Percentiles rank a stretch among this genome's conserved stretches.
phyloP scores from a whole-genome alignment of 345 rosid genomes.

The Aethionema arabicum region DNA sequence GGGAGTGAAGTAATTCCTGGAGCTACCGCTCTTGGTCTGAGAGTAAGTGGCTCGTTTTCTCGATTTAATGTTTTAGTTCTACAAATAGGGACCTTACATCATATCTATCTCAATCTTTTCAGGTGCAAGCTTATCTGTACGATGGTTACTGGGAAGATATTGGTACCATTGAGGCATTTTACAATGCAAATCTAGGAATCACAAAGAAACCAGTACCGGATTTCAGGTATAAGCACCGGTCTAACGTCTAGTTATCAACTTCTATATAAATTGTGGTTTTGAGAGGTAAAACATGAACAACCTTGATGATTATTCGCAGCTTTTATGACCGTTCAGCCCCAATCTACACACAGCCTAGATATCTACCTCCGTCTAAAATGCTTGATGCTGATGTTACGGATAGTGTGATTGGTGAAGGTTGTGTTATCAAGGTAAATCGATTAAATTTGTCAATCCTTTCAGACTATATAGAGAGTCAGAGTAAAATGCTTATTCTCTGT shows the following conservation, averaged over 20 bases:
- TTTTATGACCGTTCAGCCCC: slow-evolving; percentile 97
- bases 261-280: not conserved
- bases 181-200: slow-evolving; percentile 93
- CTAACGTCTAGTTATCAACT: not conserved
- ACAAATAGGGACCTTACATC: not conserved
- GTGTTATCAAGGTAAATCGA: slow-evolving; percentile 77
- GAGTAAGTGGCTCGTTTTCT: slow-evolving; percentile 46
- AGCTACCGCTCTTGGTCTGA: slow-evolving; percentile 83
- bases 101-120: not conserved
- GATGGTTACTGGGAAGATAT: slow-evolving; percentile 99
- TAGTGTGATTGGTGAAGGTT: slow-evolving; percentile 96
- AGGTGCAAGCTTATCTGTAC: slow-evolving; percentile 97
- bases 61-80: not conserved
- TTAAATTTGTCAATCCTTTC: slow-evolving; percentile 5
- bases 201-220: slow-evolving; percentile 97
- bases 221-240: slow-evolving; percentile 56
- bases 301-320: slow-evolving; percentile 40
- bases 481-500: not conserved
- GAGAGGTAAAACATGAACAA: slow-evolving; percentile 1
- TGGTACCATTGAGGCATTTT: slow-evolving; percentile 96
- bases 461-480: not conserved
- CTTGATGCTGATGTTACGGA: slow-evolving; percentile 98
- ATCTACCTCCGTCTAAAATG: slow-evolving; percentile 97
- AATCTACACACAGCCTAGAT: slow-evolving; percentile 94
- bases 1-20: slow-evolving; percentile 99